Base-by-base conservation (phyloP, 257 asterid species). In the Ballota nigra region DNA sequence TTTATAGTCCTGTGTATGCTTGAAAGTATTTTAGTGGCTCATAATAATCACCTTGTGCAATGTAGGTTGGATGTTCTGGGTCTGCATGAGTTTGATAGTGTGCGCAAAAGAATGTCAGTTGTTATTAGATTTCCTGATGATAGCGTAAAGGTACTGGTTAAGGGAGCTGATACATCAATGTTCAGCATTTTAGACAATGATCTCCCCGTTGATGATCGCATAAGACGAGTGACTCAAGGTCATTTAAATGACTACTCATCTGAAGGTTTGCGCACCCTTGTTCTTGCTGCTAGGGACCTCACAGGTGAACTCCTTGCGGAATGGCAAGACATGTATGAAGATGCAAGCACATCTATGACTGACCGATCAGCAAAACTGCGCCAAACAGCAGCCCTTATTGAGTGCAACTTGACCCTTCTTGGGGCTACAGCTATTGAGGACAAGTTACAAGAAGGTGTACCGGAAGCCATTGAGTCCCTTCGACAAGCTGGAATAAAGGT, bases 391-490 rank as follows among this genome's bases (percentile, higher is more conserved):
- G 83, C 94, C 59, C 86, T 87, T 26, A 88, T 95, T 69, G 99
- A 95, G 82, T 85, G 92, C 82, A 80, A 95, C 84, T 79, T 95
- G 78, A 80, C 86, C 76, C 86, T 95, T 76, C 92, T 95, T 63
- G 99, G 99, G 63, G 98, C 96, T 68, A 95, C 98, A 38, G 99
- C 96, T 40, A 95, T 95, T 65, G 99, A 95, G 83, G 99, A 95
- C 85, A 95, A 86, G 85, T 85, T 95, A 72, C 99, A 95, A 83
- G 88, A 92, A 64, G 98, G 99, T 6, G 98, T 92, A 57, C 98
- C 99, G 16, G 98, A 95, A 79, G 87, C 97, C 72, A 95, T 95
- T 45, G 98, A 95, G 81, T 89, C 97, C 67, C 82, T 95, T 66
- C 88, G 98, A 29, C 89, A 95, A 72, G 99, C 99, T 19, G 99